Percentiles rank a stretch among this genome's conserved stretches.
phyloP scores from a whole-genome alignment of 176 grass and related monocot species.

The Musa acuminata region DNA sequence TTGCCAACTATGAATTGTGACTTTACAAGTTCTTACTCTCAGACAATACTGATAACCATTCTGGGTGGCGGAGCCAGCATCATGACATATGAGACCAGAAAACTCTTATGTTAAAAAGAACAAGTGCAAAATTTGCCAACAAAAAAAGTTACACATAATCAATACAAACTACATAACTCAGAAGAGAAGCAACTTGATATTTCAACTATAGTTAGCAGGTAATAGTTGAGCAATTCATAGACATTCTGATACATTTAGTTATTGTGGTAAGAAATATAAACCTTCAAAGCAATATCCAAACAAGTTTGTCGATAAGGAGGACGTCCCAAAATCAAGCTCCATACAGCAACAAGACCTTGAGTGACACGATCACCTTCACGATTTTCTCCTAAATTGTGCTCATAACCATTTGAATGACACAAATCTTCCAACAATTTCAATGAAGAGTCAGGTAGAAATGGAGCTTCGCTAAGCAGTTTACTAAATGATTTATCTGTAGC shows the following conservation, averaged over 20 bases:
- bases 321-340: constrained; percentile 84
- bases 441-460: constrained; percentile 56
- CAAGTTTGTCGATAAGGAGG: constrained; percentile 59
- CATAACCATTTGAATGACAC: constrained; percentile 48
- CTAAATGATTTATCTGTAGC: constrained; percentile 89
- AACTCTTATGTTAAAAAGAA: too few species aligned
- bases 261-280: constrained; percentile 28
- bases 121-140: too few species aligned
- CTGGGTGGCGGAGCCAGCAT: too few species aligned
- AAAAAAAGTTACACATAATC: too few species aligned
- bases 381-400: constrained; percentile 45
- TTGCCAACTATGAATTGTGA: too few species aligned
- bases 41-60: too few species aligned
- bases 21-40: too few species aligned
- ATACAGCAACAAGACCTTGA: constrained; percentile 77
- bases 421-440: constrained; percentile 75
- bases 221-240: background rate
- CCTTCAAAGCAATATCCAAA: constrained; percentile 95
- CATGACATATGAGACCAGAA: too few species aligned
- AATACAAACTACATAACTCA: too few species aligned
- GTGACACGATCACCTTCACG: constrained; percentile 68
- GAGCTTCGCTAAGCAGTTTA: constrained; percentile 78
- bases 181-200: too few species aligned
- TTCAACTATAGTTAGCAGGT: background rate
- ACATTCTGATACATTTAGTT: background rate